A percentile compares a stretch with the other conserved stretches of the same genome.
These are phyloP conservation scores for Ganoderma leucocontextum DNA, from an alignment of 1,284 basidiomycete species.

Conservation along the genomic window DNA sequence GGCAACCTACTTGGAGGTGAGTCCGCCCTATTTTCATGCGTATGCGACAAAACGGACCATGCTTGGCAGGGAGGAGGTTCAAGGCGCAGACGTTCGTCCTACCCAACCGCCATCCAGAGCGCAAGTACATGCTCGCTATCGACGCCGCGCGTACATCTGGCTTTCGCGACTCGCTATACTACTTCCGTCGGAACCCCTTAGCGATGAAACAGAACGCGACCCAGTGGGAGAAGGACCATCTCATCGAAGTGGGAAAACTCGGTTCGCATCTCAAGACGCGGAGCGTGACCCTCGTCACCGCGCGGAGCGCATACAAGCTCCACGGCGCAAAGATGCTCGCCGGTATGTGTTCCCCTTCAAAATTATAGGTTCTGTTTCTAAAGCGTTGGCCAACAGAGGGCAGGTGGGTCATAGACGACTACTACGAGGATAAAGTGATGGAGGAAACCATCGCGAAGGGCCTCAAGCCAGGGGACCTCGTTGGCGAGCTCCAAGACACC, in stretches of 20 bases:
- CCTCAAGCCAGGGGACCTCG: slow-evolving; percentile 76
- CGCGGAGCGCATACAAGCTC: slow-evolving; percentile 92
- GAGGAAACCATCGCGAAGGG: slow-evolving; percentile 77
- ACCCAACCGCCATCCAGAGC: slow-evolving; percentile 82
- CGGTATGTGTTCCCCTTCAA: slow-evolving; percentile 52
- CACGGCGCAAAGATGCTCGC: slow-evolving; percentile 92
- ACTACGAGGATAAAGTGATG: slow-evolving; percentile 87
- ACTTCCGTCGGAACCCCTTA: slow-evolving; percentile 91
- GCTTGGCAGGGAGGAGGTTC: slow-evolving; percentile 77
- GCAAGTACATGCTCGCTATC: slow-evolving; percentile 95
- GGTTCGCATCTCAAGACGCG: slow-evolving; percentile 89
- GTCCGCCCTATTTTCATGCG: slow-evolving; percentile 36
- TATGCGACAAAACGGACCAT: background rate
- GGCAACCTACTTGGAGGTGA: slow-evolving; percentile 88
- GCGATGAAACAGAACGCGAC: slow-evolving; percentile 91
- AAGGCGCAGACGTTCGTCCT: slow-evolving; percentile 90
- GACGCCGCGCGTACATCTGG: slow-evolving; percentile 96
- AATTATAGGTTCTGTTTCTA: background rate
- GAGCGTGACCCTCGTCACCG: slow-evolving; percentile 93
- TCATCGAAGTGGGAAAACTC: slow-evolving; percentile 89
- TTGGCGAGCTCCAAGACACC: slow-evolving; percentile 84
- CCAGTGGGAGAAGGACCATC: slow-evolving; percentile 89
- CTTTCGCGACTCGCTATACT: slow-evolving; percentile 96
- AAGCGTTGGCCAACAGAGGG: slow-evolving; percentile 65
- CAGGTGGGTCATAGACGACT: slow-evolving; percentile 92